These are phyloP conservation scores for Lithospermum erythrorhizon DNA, from an alignment of 257 asterid genomes.

Conservation along the genomic window DNA sequence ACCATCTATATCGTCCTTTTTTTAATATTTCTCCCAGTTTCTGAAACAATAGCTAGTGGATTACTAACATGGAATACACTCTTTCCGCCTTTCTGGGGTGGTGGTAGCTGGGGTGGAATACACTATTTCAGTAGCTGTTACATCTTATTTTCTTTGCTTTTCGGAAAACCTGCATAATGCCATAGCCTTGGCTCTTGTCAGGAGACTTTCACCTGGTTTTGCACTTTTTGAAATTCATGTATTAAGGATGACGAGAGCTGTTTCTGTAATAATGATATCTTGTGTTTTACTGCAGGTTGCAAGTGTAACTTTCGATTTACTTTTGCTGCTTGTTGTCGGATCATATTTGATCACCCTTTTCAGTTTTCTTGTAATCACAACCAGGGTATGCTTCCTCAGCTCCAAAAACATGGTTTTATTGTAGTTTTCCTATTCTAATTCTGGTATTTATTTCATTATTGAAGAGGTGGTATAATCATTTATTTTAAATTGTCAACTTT, in stretches of 20 bases:
- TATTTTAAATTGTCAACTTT: neutral
- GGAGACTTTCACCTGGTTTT: too few species aligned
- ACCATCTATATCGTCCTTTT: too few species aligned
- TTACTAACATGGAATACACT: too few species aligned
- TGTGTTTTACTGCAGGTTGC: slow-evolving; percentile 49
- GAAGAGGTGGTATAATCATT: neutral
- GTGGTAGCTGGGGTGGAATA: too few species aligned
- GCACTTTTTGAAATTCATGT: neutral
- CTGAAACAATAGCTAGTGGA: too few species aligned
- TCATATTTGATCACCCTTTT: slow-evolving; percentile 72
- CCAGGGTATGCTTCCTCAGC: slow-evolving; percentile 40
- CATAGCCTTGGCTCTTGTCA: too few species aligned
- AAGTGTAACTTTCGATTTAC: slow-evolving; percentile 85
- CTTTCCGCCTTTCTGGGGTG: too few species aligned
- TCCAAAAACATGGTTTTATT: too few species aligned
- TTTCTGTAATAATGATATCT: neutral
- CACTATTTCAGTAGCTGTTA: too few species aligned
- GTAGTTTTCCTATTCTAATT: slow-evolving; percentile 4
- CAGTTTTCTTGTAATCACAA: slow-evolving; percentile 67
- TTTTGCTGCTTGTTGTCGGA: slow-evolving; percentile 68
- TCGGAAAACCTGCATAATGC: too few species aligned
- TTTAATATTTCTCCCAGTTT: too few species aligned
- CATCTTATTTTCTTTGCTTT: too few species aligned
- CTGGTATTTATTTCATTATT: neutral
- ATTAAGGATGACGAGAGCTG: neutral